A percentile compares a stretch with the other conserved stretches of the same genome.
Evolutionary conservation across 768 basidiomycete species (phyloP).

Genomic region (Suillus weaverae): DNA sequence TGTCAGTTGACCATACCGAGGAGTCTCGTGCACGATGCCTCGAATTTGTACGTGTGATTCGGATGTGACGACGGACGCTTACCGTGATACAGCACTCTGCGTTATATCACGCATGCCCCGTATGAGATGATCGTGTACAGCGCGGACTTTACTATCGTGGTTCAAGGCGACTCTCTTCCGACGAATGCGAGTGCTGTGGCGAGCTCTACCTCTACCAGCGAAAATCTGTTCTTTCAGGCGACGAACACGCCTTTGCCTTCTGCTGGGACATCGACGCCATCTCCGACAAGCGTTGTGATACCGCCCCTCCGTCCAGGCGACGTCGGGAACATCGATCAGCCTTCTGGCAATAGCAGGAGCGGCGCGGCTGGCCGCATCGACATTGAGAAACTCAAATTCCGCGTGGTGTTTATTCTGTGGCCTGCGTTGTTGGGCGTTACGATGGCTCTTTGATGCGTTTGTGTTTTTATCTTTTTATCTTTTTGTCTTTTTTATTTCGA

Average conservation of each 20-base stretch:
- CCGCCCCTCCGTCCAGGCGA: slow-evolving; percentile 10
- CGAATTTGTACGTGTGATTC: slow-evolving; percentile 32
- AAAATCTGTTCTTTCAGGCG: neutral
- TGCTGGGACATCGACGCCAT: neutral
- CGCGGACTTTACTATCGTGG: slow-evolving; percentile 47
- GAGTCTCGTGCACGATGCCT: slow-evolving; percentile 22
- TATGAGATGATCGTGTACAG: slow-evolving; percentile 42
- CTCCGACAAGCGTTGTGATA: neutral
- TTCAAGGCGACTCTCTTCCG: neutral
- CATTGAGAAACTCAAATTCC: slow-evolving; percentile 42
- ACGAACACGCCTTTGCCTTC: neutral
- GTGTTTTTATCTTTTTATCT: neutral
- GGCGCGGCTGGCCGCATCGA: slow-evolving; percentile 28
- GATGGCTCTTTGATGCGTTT: slow-evolving; percentile 41
- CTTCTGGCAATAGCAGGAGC: slow-evolving; percentile 12
- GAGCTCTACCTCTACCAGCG: neutral
- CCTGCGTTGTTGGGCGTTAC: slow-evolving; percentile 56
- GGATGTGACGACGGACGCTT: neutral
- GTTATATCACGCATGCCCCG: slow-evolving; percentile 32
- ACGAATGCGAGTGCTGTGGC: neutral
- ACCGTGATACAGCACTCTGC: slow-evolving; percentile 27
- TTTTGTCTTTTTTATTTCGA: neutral
- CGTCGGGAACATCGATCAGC: slow-evolving; percentile 1
- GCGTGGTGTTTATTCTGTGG: slow-evolving; percentile 54
- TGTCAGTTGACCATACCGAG: slow-evolving; percentile 31